Conservation (phyloP, 169 alveolate genomes). For the Toxoplasma gondii region DNA sequence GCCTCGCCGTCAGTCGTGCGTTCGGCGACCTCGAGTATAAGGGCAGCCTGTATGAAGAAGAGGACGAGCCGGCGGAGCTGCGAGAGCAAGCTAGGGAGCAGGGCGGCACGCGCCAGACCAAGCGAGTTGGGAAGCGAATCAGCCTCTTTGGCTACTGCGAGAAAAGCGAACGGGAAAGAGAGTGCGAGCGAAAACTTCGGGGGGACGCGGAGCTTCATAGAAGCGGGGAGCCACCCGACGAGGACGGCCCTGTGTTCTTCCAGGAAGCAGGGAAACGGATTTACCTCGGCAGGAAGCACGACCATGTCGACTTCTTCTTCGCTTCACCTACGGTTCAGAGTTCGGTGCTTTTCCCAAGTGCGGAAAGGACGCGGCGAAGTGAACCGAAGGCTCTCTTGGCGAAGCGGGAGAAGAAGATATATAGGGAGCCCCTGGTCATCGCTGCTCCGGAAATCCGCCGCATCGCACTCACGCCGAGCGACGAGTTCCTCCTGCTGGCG, state of each 20-base stretch:
- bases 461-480: constrained; percentile 82
- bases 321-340: background rate
- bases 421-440: constrained; percentile 91
- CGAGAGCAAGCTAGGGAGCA: background rate
- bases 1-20: constrained; percentile 95
- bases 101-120: background rate
- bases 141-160: too few relatives aligned
- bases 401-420: background rate
- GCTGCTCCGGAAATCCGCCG: constrained; percentile 96
- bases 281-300: background rate
- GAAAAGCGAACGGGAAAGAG: background rate
- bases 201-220: background rate
- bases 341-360: background rate
- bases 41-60: background rate
- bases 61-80: background rate
- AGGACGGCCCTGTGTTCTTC: background rate
- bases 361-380: background rate
- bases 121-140: background rate
- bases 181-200: background rate
- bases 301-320: background rate
- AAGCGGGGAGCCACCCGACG: background rate
- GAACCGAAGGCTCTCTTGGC: background rate
- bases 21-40: constrained; percentile 97
- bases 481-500: constrained; percentile 97
- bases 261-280: background rate